phyloP scores from a whole-genome alignment of 495 filamentous ascomycete genomes.

The Beverwykella pulmonaria region DNA sequence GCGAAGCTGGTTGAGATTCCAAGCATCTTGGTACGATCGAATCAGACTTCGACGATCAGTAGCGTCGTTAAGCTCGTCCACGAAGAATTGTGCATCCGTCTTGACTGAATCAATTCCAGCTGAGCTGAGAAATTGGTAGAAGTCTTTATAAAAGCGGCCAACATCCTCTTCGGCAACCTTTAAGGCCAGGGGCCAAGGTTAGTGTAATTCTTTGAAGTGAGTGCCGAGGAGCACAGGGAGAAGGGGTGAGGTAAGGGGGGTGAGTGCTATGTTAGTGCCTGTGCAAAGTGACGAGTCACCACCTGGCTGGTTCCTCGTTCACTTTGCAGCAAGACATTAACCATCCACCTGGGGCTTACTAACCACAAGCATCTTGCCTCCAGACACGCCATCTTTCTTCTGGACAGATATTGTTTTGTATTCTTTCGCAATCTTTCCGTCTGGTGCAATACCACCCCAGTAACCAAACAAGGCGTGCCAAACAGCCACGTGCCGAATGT shows the following conservation, averaged over 20 bases:
- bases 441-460: slow-evolving; percentile 83
- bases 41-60: slow-evolving; percentile 68
- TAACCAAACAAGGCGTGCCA: slow-evolving; percentile 97
- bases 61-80: slow-evolving; percentile 73
- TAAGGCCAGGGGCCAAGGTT: too few species aligned
- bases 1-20: slow-evolving; percentile 73
- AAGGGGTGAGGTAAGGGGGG: too few species aligned
- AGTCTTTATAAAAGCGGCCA: slow-evolving; percentile 80
- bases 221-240: too few species aligned
- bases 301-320: too few species aligned
- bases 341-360: too few species aligned
- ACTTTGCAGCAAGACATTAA: too few species aligned
- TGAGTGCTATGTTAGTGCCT: too few species aligned
- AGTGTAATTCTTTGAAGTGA: too few species aligned
- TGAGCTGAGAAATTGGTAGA: slow-evolving; percentile 75
- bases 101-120: slow-evolving; percentile 82
- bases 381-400: slow-evolving; percentile 56
- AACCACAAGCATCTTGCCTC: slow-evolving; percentile 68
- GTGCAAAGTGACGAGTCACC: too few species aligned
- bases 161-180: slow-evolving; percentile 77
- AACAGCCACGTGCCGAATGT: slow-evolving; percentile 82
- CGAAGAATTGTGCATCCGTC: slow-evolving; percentile 84
- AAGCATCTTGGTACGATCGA: slow-evolving; percentile 79
- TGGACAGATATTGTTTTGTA: slow-evolving; percentile 77
- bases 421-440: slow-evolving; percentile 68